Base-by-base conservation (phyloP, 1,284 basidiomycete species). In the Volvariella volvacea region DNA sequence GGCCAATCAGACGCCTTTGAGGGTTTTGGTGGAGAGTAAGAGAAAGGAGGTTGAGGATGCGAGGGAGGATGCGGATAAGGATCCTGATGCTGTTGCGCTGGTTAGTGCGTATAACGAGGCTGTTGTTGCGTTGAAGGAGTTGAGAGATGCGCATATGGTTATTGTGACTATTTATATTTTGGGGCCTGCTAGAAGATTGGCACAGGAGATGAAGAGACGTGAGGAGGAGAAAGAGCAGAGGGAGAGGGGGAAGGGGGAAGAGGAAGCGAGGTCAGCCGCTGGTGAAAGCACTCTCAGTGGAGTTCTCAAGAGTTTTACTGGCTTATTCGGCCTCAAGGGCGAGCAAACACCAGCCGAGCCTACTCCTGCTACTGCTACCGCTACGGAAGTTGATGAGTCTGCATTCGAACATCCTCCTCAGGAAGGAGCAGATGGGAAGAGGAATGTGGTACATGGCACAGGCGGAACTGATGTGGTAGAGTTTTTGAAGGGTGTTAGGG, bases 151-250 rank as follows among this genome's bases (percentile, higher is more conserved):
- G 39, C 92, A 93, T 61, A 83, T 94, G 65, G 74, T 80, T 39
- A 82, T 93, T 48, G 88, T 90, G 4, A 78, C 86, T 30, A 55
- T 86, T 40, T 92, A 91, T 61, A 89, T 92, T 52, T 70, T 91
- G 36, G 77, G 77, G 9, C 89, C 81, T 3, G 73, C 80, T 25
- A 66, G 66, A 43, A 58, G 58, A 44, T 53, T 62, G 48, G 57
- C 58, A 17, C 58, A 60, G 3, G 34, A 36, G 34, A 6, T 36
- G 8, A 36, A 36, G 19, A 20, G 14, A 8, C 30, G 46, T 30
- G 41, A 46, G 28, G 43, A 37, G 40, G 42, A 43, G 32, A 41
- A 39, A 33, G 46, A 21, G 44, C 39, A 16, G 25, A 46, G 34
- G 31, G 42, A 38, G 25, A 12, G 6, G 12, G 12, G 6, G 12